phyloP scores from a whole-genome alignment of 1,139 yeast species.

The Scheffersomyces parashehatae region DNA sequence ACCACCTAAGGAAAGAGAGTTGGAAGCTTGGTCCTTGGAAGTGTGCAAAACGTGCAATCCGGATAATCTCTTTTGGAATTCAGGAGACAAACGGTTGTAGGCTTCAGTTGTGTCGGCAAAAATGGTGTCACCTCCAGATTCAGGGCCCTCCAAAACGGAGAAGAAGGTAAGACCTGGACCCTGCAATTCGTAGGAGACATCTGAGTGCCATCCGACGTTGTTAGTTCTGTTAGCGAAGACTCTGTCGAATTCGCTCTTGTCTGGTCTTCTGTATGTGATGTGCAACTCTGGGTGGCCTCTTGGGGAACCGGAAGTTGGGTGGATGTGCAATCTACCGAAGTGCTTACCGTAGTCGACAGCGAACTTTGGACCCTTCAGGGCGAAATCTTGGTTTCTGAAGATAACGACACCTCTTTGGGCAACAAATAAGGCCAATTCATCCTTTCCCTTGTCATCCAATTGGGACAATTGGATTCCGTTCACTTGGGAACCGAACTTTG shows the following conservation, averaged over 20 bases:
- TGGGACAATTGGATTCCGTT: conserved; percentile 40
- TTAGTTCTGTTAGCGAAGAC: conserved; percentile 24
- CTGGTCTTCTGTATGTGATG: conserved; percentile 32
- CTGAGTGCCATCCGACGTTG: conserved; percentile 43
- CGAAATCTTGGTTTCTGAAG: conserved; percentile 41
- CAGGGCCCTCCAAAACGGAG: conserved; percentile 40
- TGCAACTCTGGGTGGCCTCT: conserved; percentile 37
- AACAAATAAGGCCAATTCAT: conserved; percentile 39
- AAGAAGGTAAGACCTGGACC: conserved; percentile 42
- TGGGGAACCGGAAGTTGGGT: conserved; percentile 44
- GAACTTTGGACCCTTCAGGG: conserved; percentile 32
- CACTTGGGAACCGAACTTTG: conserved; percentile 28
- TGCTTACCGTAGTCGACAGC: conserved; percentile 31
- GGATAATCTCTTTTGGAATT: conserved; percentile 24
- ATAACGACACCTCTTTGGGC: conserved; percentile 44
- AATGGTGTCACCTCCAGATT: conserved; percentile 40
- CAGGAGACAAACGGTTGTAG: conserved; percentile 27
- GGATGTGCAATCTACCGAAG: conserved; percentile 41
- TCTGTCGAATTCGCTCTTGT: conserved; percentile 24
- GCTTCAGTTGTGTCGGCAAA: conserved; percentile 30
- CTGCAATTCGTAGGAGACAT: conserved; percentile 40
- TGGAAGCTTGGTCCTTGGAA: conserved; percentile 25
- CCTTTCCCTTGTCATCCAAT: conserved; percentile 29
- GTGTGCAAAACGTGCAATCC: conserved; percentile 30
- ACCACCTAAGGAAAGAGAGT: conserved; percentile 39